These are phyloP conservation scores for Lactarius tabidus DNA, from an alignment of 768 basidiomycete species.

Conservation along the genomic window DNA sequence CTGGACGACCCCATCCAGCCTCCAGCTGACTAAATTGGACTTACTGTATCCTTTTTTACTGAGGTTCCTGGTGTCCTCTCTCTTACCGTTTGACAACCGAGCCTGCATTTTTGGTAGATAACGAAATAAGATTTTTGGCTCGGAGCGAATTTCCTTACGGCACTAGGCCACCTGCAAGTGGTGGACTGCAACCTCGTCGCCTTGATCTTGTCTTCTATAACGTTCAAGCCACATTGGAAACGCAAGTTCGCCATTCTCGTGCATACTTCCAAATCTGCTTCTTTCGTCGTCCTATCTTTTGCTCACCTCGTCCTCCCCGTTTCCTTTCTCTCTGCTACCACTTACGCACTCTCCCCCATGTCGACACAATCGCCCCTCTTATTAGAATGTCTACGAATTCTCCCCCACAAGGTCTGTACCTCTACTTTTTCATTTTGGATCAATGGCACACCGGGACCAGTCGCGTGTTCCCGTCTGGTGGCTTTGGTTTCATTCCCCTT, in stretches of 20 bases:
- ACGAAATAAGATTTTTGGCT: no score
- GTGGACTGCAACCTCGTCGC: constrained; percentile 24
- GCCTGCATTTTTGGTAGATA: no score
- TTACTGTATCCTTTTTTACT: no score
- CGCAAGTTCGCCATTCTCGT: constrained; percentile 25
- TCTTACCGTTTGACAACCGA: no score
- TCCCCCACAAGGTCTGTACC: constrained; percentile 21
- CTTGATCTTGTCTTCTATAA: constrained; percentile 22
- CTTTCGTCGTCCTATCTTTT: constrained; percentile 22
- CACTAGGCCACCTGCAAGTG: no score
- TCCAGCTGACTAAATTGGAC: no score
- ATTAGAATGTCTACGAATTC: constrained; percentile 17
- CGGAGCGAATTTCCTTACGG: constrained; percentile 28
- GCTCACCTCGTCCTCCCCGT: constrained; percentile 15
- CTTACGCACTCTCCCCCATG: constrained; percentile 19
- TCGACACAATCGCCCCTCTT: constrained; percentile 27
- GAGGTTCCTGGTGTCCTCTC: no score
- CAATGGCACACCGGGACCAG: constrained; percentile 8
- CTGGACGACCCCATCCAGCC: no score
- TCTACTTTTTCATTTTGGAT: constrained; percentile 1
- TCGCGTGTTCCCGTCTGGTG: neutral
- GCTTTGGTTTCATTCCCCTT: neutral
- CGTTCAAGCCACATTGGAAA: constrained; percentile 28
- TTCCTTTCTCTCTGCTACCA: constrained; percentile 1
- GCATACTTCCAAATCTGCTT: constrained; percentile 25